These are phyloP conservation scores for Fusarium redolens DNA, from an alignment of 2,329 filamentous ascomycete genomes.

Conservation along the genomic window DNA sequence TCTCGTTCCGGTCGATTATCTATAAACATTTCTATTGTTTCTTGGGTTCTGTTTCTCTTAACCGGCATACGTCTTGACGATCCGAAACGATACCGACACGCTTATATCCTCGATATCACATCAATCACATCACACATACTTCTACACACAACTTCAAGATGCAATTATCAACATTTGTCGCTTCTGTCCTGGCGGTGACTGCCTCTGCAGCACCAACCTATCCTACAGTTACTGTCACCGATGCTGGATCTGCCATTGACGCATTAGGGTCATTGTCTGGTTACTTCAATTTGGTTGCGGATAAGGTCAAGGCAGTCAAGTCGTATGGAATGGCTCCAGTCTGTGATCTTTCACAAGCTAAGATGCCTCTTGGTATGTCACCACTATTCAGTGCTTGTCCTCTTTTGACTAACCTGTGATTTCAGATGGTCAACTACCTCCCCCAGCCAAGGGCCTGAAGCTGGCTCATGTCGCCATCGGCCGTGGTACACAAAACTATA, in stretches of 20 bases:
- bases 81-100: slow-evolving; percentile 23
- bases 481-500: slow-evolving; percentile 94
- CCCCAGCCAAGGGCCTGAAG: slow-evolving; percentile 67
- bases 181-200: slow-evolving; percentile 58
- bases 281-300: slow-evolving; percentile 70
- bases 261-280: slow-evolving; percentile 62
- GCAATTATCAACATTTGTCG: slow-evolving; percentile 61
- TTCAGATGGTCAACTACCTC: slow-evolving; percentile 64
- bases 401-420: slow-evolving; percentile 20
- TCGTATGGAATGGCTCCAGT: slow-evolving; percentile 54
- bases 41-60: slow-evolving; percentile 27
- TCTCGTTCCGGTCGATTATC: slow-evolving; percentile 21
- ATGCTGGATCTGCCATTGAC: slow-evolving; percentile 51
- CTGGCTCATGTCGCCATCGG: slow-evolving; percentile 86
- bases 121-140: background rate
- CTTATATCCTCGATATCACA: slow-evolving; percentile 4
- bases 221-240: slow-evolving; percentile 50
- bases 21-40: slow-evolving; percentile 21
- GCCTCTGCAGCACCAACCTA: slow-evolving; percentile 61
- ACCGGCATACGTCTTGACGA: slow-evolving; percentile 29
- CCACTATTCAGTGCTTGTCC: background rate
- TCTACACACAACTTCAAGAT: slow-evolving; percentile 53
- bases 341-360: slow-evolving; percentile 66
- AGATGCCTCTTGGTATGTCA: slow-evolving; percentile 61
- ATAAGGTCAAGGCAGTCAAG: slow-evolving; percentile 63